These are phyloP conservation scores for Ustilago loliicola DNA, from an alignment of 1,284 basidiomycete species.

Conservation along the genomic window DNA sequence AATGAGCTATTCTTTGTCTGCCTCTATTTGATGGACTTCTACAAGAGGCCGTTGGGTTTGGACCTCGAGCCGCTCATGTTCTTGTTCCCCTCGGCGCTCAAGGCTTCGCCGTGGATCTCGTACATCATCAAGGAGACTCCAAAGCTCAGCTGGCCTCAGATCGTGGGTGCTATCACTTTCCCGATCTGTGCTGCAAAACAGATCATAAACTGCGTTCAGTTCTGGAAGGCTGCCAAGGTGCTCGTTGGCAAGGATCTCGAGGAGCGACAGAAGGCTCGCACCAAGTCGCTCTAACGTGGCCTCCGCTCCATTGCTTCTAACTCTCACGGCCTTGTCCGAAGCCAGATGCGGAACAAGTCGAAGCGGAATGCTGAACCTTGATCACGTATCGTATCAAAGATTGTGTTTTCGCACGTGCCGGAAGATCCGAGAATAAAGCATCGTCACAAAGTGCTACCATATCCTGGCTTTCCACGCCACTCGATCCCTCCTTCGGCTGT, in stretches of 20 bases:
- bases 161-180: constrained; percentile 78
- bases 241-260: constrained; percentile 66
- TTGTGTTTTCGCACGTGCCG: neutral
- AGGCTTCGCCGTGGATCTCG: constrained; percentile 38
- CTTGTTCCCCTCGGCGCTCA: constrained; percentile 42
- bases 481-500: neutral
- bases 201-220: constrained; percentile 93
- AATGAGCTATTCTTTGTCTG: constrained; percentile 98
- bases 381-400: neutral
- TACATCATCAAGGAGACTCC: constrained; percentile 67
- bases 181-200: constrained; percentile 89
- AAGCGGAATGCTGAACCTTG: neutral
- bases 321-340: neutral
- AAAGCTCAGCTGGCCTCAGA: constrained; percentile 82
- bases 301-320: neutral
- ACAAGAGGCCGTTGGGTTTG: constrained; percentile 70
- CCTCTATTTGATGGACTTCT: constrained; percentile 93
- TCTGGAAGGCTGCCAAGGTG: constrained; percentile 98
- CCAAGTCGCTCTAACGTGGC: constrained; percentile 29
- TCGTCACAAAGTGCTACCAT: neutral
- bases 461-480: neutral
- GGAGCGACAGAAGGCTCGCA: constrained; percentile 49
- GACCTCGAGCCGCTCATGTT: constrained; percentile 52
- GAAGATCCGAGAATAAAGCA: neutral
- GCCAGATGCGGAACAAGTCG: neutral